phyloP scores from a whole-genome alignment of 2,329 filamentous ascomycete species.

The Ceratocystis colombiana region DNA sequence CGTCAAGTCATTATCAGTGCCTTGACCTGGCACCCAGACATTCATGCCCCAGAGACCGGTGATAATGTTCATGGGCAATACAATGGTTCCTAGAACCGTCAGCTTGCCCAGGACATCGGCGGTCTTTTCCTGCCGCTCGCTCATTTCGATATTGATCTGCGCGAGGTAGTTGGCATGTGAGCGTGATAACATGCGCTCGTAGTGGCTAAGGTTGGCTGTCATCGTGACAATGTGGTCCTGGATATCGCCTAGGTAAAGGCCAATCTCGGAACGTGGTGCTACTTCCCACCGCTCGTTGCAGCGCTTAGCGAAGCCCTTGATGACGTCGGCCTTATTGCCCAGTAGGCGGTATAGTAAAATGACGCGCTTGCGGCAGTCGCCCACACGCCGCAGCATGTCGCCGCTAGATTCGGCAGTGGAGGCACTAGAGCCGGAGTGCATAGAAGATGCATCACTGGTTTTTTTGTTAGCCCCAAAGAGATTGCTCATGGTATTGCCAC shows the following conservation, averaged over 20 bases:
- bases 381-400: constrained; percentile 86
- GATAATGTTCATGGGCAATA: constrained; percentile 97
- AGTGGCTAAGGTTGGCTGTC: constrained; percentile 91
- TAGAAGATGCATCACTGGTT: constrained; percentile 36
- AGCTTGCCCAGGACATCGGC: constrained; percentile 90
- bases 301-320: constrained; percentile 96
- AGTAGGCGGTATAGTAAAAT: constrained; percentile 90
- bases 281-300: constrained; percentile 98
- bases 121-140: constrained; percentile 91
- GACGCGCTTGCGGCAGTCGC: constrained; percentile 91
- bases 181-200: constrained; percentile 84
- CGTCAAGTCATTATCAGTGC: constrained; percentile 59
- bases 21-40: constrained; percentile 87
- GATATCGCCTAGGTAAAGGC: constrained; percentile 94
- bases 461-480: background rate
- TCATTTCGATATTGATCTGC: constrained; percentile 98
- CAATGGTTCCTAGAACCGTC: constrained; percentile 91
- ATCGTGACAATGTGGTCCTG: constrained; percentile 99
- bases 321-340: constrained; percentile 96
- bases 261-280: constrained; percentile 87
- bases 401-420: constrained; percentile 42
- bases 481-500: background rate
- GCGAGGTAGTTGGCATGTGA: constrained; percentile 97
- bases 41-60: constrained; percentile 99
- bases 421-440: constrained; percentile 25